A percentile compares a stretch with the other conserved stretches of the same genome.
Evolutionary conservation across 1,284 basidiomycete genomes (phyloP).

Genomic region (Ustilago lituana): DNA sequence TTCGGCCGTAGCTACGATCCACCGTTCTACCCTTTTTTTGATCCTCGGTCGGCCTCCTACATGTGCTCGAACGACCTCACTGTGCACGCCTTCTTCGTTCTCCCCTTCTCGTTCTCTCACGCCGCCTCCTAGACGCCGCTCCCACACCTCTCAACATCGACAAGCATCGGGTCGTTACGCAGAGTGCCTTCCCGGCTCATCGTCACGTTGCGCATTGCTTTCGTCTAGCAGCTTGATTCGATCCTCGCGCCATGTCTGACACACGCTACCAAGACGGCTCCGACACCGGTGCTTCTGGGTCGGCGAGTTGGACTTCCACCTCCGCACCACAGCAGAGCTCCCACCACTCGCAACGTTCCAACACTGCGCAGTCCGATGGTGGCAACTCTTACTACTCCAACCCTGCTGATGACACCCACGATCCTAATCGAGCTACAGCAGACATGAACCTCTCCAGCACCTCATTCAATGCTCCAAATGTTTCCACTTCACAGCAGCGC

Average conservation of each 20-base stretch:
- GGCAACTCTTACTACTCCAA: constrained; percentile 32
- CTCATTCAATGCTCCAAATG: not conserved
- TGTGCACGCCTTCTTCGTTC: not conserved
- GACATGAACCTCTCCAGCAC: constrained; percentile 9
- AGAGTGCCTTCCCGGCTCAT: no score
- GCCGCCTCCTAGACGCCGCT: not conserved
- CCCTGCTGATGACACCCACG: constrained; percentile 6
- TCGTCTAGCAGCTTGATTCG: not conserved
- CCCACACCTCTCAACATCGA: not conserved
- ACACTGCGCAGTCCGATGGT: constrained; percentile 30
- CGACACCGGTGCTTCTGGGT: constrained; percentile 1
- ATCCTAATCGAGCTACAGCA: constrained; percentile 23
- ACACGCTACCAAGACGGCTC: constrained; percentile 5
- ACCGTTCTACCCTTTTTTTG: not conserved
- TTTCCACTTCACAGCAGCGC: constrained; percentile 16
- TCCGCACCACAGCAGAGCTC: constrained; percentile 1
- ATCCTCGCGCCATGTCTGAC: constrained; percentile 17
- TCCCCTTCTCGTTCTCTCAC: not conserved
- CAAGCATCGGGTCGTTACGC: no score
- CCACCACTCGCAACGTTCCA: constrained; percentile 27
- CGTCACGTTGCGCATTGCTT: constrained; percentile 4
- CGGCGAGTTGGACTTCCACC: not conserved
- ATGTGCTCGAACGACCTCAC: constrained; percentile 4
- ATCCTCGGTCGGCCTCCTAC: not conserved
- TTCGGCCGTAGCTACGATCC: no score